phyloP scores from a whole-genome alignment of 345 rosid species.

The Viola odorata region DNA sequence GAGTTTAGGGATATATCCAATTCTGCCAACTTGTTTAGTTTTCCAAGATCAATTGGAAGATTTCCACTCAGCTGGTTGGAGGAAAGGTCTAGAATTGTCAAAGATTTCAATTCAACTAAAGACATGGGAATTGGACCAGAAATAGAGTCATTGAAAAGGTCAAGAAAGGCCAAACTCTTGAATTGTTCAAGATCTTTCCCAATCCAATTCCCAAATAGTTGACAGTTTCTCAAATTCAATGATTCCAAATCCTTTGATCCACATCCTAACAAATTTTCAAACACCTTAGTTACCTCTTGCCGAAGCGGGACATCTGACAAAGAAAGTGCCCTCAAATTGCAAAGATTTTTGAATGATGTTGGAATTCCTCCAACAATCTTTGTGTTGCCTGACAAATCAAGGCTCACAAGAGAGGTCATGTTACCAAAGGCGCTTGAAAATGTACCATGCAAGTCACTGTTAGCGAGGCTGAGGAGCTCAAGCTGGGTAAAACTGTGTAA shows the following conservation, averaged over 20 bases:
- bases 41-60: no score
- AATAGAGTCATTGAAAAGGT: constrained; percentile 3
- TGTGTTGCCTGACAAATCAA: neutral
- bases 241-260: neutral
- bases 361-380: constrained; percentile 11
- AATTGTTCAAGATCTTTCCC: constrained; percentile 7
- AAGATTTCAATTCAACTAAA: constrained; percentile 6
- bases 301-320: neutral
- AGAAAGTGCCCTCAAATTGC: constrained; percentile 6
- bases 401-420: constrained; percentile 2
- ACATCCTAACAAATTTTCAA: neutral
- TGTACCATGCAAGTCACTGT: constrained; percentile 10
- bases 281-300: neutral
- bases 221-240: neutral
- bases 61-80: no score
- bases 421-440: neutral
- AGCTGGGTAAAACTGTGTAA: constrained; percentile 6
- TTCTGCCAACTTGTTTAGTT: no score
- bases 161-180: neutral
- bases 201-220: neutral
- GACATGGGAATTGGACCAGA: constrained; percentile 16
- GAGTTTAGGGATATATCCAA: no score
- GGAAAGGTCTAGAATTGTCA: neutral
- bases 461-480: constrained; percentile 2
- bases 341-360: constrained; percentile 11